Evolutionary conservation across 331 rosid genomes (phyloP).

Genomic region (Malus hybrid): DNA sequence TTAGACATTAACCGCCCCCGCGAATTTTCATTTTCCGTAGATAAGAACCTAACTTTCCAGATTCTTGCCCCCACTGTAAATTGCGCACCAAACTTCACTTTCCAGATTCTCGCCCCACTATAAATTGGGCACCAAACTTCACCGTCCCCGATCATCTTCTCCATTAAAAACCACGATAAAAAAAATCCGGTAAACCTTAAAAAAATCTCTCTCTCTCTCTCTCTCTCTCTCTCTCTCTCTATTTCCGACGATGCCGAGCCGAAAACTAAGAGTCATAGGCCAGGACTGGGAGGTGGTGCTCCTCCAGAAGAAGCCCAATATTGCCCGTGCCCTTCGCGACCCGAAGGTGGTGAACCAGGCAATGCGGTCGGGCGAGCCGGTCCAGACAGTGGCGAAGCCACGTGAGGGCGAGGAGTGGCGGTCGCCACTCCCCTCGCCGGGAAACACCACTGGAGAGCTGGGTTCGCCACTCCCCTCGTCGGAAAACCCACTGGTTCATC

Average conservation of each 20-base stretch:
- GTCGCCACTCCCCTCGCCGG: no score
- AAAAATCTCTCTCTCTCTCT: not conserved
- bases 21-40: not conserved
- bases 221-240: not conserved
- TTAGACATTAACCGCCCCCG: not conserved
- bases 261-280: constrained; percentile 43
- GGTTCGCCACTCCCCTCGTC: no score
- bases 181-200: no score
- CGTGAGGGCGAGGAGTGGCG: no score
- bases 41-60: constrained; percentile 14
- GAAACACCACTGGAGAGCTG: no score
- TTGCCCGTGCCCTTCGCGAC: constrained; percentile 43
- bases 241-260: constrained; percentile 42
- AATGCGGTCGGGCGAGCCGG: constrained; percentile 51
- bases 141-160: accelerated
- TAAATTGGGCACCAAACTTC: not conserved
- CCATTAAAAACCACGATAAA: no score
- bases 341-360: constrained; percentile 73
- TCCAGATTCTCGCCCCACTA: no score
- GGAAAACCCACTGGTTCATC: no score
- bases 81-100: no score
- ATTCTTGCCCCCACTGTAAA: constrained; percentile 9
- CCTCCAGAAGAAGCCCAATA: constrained; percentile 52
- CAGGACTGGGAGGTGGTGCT: constrained; percentile 87
- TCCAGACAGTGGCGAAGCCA: no score